Evolutionary conservation across 106 monocot genomes (phyloP).

Genomic region (Phalaenopsis equestris): DNA sequence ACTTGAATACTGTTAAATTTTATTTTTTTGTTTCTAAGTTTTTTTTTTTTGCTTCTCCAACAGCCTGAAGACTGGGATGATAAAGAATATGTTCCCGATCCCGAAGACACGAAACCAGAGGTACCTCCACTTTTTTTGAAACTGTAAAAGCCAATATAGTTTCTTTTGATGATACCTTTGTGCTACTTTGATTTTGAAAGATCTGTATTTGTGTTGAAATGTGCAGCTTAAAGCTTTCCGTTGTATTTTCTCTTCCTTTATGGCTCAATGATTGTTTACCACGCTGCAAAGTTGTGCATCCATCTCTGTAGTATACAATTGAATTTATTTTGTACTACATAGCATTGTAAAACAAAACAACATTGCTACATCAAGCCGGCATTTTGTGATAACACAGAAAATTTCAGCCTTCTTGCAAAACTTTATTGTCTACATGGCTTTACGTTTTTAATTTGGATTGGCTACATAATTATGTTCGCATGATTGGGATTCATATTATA

Average conservation of each 20-base stretch:
- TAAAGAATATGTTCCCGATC: constrained; percentile 49
- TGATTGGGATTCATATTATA: not conserved
- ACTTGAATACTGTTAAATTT: not conserved
- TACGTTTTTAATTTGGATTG: not conserved
- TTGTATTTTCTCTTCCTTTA: not conserved
- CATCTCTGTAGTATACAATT: not conserved
- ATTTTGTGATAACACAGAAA: not conserved
- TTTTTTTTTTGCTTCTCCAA: not conserved
- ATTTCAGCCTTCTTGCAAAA: not conserved
- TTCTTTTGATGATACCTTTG: not conserved
- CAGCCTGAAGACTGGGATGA: constrained; percentile 84
- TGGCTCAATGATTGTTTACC: not conserved
- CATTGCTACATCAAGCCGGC: not conserved
- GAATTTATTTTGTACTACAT: not conserved
- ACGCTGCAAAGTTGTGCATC: not conserved
- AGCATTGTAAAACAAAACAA: not conserved
- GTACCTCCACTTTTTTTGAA: constrained; percentile 4
- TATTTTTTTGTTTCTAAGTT: not conserved
- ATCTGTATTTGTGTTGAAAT: not conserved
- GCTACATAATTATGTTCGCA: not conserved
- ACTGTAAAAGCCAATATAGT: not conserved
- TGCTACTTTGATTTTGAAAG: not conserved
- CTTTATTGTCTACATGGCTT: not conserved
- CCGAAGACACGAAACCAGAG: constrained; percentile 67
- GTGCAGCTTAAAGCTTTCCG: not conserved